Evolutionary conservation across 148 eudicot genomes (phyloP), one percentile per base, ranked within the genome.

Genomic region (Tetragonia tetragonoides): DNA sequence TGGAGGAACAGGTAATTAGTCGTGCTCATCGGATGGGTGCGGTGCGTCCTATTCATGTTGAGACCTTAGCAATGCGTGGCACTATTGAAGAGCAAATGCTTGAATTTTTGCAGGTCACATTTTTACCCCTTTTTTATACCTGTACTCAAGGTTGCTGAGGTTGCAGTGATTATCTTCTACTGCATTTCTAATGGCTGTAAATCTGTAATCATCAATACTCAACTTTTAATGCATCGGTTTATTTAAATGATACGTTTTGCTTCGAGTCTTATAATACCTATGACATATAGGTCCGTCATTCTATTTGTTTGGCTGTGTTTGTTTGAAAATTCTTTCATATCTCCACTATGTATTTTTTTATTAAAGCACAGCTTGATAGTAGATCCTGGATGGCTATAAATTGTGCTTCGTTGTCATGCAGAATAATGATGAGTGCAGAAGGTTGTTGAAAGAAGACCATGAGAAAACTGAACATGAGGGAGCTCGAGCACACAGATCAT

Each of bases 21-120:
- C 97, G 99, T 77, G 99, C 99, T 86, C 99, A 95, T 78, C 90
- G 99, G 64, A 93, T 95, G 99, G 99, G 99, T 83, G 99, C 99
- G 66, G 84, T 86, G 57, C 95, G 93, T 82, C 97, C 99, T 49
- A 87, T 95, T 81, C 83, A 87, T 82, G 99, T 95, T 40, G 97
- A 95, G 87, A 95, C 97, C 38, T 80, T 95, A 80, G 99, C 97
- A 56, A 95, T 95, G 99, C 87, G 80, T 76, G 97, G 96, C 77
- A 95, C 99, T 73, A 91, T 95, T 80, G 99, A 95, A 87, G 94
- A 93, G 87, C 97, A 93, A 83, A 95, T 95, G 99, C 67, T 95
- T 84, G 87, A 85, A 75, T 93, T 95, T 81, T 87, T 95, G 84
- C 94, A 95, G 99, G 99, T 95, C 68, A 7, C 28, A 23, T 73